Percentiles rank a stretch among this genome's conserved stretches.
Conservation (phyloP, 768 basidiomycete species). For the Rickenella mellea region DNA sequence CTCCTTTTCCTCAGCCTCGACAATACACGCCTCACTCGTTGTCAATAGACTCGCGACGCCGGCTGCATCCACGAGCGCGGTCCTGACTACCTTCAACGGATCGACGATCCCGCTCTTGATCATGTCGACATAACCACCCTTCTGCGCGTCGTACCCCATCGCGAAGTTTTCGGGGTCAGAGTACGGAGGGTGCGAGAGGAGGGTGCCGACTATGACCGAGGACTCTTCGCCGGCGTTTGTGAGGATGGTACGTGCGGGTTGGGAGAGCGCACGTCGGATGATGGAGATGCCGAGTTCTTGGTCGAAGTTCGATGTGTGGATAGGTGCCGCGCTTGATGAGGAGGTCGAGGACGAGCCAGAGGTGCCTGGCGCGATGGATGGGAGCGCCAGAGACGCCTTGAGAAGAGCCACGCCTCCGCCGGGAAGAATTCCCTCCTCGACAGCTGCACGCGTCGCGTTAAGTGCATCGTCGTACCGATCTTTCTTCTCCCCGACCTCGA, state of each 20-base stretch:
- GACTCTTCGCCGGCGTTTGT: slow-evolving; percentile 93
- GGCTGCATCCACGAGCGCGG: slow-evolving; percentile 83
- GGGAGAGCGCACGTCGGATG: slow-evolving; percentile 76
- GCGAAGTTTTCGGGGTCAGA: slow-evolving; percentile 77
- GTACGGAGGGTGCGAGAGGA: slow-evolving; percentile 57
- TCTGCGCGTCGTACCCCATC: slow-evolving; percentile 85
- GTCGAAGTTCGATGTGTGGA: slow-evolving; percentile 88
- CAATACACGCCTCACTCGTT: slow-evolving; percentile 87
- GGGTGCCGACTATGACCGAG: slow-evolving; percentile 83
- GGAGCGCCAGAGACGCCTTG: slow-evolving; percentile 68
- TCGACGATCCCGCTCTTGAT: slow-evolving; percentile 91
- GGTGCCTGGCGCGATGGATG: slow-evolving; percentile 29
- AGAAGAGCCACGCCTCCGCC: slow-evolving; percentile 93
- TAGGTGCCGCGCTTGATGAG: too few species aligned
- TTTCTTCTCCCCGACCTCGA: slow-evolving; percentile 99
- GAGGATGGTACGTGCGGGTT: slow-evolving; percentile 82
- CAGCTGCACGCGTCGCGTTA: slow-evolving; percentile 96
- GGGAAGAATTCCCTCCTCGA: slow-evolving; percentile 97
- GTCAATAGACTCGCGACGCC: slow-evolving; percentile 93
- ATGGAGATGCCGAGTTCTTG: slow-evolving; percentile 93
- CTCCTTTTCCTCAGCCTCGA: slow-evolving; percentile 78
- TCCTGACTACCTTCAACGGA: slow-evolving; percentile 91
- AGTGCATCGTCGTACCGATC: slow-evolving; percentile 95
- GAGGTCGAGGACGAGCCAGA: slow-evolving; percentile 35
- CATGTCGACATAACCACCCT: slow-evolving; percentile 93